Percentiles rank a stretch among this genome's conserved stretches.
Evolutionary conservation across 805 yeast species (phyloP).

Genomic region (Starmerella bombicola): DNA sequence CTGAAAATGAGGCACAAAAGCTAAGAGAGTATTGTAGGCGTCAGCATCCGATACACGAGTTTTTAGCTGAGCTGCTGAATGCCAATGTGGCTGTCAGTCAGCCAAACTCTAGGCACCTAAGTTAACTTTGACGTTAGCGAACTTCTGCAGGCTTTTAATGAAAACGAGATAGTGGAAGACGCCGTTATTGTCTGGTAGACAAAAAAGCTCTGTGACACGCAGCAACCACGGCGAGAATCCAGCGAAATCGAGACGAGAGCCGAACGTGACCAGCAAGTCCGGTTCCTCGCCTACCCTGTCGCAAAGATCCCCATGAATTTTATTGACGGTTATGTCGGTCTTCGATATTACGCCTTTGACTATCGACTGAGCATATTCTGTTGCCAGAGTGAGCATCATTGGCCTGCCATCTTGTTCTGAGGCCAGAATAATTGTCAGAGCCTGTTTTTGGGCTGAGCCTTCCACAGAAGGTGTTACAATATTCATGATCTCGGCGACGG

Average conservation of each 20-base stretch:
- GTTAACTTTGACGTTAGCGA: conserved; percentile 70
- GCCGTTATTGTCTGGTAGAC: conserved; percentile 74
- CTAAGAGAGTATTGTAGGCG: not conserved
- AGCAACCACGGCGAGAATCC: conserved; percentile 99
- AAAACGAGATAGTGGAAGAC: conserved; percentile 72
- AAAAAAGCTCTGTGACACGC: conserved; percentile 76
- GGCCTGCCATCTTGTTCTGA: conserved; percentile 78
- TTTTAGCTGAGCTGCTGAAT: not conserved
- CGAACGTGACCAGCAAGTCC: conserved; percentile 71
- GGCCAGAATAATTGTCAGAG: conserved; percentile 50
- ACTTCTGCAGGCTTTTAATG: conserved; percentile 37
- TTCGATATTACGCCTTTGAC: conserved; percentile 45
- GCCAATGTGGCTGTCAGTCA: not conserved
- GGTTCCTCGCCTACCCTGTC: conserved; percentile 86
- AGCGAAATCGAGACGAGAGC: conserved; percentile 77
- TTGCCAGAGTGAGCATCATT: conserved; percentile 76
- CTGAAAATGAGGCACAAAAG: not conserved
- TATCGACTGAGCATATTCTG: conserved; percentile 69
- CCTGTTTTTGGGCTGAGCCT: no score
- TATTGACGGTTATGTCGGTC: conserved; percentile 57
- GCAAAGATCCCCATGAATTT: conserved; percentile 42
- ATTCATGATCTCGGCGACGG: not conserved
- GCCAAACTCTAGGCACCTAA: conserved; percentile 52
- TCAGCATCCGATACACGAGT: not conserved
- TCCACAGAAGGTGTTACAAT: not conserved